phyloP scores from a whole-genome alignment of 176 grass and related monocot species.

The Cenchrus americanus region DNA sequence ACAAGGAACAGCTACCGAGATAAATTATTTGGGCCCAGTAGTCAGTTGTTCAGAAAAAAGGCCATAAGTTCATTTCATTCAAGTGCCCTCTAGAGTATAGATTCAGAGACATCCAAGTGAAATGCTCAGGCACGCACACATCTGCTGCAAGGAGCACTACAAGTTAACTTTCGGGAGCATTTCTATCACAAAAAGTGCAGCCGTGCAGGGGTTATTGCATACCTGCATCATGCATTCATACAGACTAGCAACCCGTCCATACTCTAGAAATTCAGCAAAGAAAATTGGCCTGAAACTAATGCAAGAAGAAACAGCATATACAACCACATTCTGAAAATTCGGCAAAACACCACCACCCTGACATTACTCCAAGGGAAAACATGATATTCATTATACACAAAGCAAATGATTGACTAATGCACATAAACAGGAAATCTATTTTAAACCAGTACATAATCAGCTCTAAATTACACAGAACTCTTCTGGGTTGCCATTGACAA shows the following conservation, averaged over 20 bases:
- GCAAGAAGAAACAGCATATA: background rate
- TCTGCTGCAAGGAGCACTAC: background rate
- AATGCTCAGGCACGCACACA: background rate
- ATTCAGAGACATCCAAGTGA: background rate
- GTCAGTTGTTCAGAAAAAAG: background rate
- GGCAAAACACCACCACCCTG: background rate
- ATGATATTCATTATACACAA: background rate
- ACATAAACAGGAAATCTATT: too few relatives aligned
- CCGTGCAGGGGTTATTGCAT: background rate
- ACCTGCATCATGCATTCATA: background rate
- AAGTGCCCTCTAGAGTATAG: background rate
- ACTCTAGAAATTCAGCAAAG: background rate
- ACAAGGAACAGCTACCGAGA: background rate
- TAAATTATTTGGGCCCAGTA: background rate
- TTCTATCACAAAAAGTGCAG: background rate
- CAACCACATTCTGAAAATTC: background rate
- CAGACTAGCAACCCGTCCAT: background rate
- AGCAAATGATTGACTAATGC: background rate
- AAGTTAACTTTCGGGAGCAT: background rate
- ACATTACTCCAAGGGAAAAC: background rate
- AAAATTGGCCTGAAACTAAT: background rate
- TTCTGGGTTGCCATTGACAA: background rate
- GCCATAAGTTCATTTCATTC: background rate
- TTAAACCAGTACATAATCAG: background rate
- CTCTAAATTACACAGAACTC: background rate